Evolutionary conservation across 352 stramenopile genomes (phyloP).

Genomic region (Sclerospora graminicola): DNA sequence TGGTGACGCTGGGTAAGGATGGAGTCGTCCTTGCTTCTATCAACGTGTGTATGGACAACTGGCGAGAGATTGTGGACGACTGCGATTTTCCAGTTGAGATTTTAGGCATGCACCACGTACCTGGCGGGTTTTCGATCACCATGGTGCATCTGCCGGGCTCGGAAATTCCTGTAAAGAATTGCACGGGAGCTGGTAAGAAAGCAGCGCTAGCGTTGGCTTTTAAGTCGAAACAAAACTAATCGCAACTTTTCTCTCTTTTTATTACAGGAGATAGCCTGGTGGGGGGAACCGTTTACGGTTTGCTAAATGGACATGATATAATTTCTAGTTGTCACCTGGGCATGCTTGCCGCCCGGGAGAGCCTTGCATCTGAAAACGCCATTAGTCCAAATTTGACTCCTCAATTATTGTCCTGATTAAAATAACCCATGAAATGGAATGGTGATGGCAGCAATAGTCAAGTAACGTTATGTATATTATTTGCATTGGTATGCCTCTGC

Average conservation of each 20-base stretch:
- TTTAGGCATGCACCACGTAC: constrained; percentile 45
- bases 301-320: constrained; percentile 49
- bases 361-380: constrained; percentile 47
- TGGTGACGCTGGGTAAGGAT: constrained; percentile 73
- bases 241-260: not conserved
- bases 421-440: too few relatives aligned
- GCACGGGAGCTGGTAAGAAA: constrained; percentile 53
- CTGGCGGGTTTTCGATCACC: constrained; percentile 27
- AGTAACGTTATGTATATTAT: too few relatives aligned
- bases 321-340: constrained; percentile 60
- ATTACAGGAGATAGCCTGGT: constrained; percentile 63
- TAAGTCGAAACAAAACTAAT: not conserved
- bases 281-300: constrained; percentile 63
- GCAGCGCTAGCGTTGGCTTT: too few relatives aligned
- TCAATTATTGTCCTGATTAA: too few relatives aligned
- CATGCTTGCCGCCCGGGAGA: constrained; percentile 64
- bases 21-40: constrained; percentile 60
- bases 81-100: constrained; percentile 37
- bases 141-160: constrained; percentile 60
- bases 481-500: too few relatives aligned
- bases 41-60: constrained; percentile 29
- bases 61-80: constrained; percentile 17
- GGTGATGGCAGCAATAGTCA: too few relatives aligned
- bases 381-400: constrained; percentile 49
- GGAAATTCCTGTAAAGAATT: constrained; percentile 49